These are phyloP conservation scores for Ramaria rubella DNA, from an alignment of 768 basidiomycete species.

Conservation along the genomic window DNA sequence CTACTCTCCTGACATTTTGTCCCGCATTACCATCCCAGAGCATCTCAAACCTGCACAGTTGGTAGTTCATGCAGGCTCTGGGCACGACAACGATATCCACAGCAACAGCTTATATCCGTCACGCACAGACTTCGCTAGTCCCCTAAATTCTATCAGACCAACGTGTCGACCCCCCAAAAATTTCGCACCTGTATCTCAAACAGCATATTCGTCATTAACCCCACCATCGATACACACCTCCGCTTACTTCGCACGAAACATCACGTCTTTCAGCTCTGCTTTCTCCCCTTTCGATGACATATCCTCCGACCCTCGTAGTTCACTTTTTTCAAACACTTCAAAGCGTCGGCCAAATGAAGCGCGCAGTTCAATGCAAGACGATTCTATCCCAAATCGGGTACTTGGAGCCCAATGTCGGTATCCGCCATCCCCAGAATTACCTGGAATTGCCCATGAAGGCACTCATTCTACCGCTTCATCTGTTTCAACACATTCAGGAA, in stretches of 20 bases:
- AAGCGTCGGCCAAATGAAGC: background rate
- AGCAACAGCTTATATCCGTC: background rate
- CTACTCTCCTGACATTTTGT: slow-evolving; percentile 69
- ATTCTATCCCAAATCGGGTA: background rate
- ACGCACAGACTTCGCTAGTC: too few relatives aligned
- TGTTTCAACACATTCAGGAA: background rate
- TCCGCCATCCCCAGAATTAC: background rate
- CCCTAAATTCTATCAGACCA: too few relatives aligned
- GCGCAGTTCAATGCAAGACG: background rate
- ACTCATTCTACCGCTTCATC: background rate
- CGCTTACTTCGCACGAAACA: background rate
- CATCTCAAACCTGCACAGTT: slow-evolving; percentile 70
- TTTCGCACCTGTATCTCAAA: background rate
- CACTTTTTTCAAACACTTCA: background rate
- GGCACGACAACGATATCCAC: background rate
- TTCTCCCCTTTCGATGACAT: background rate
- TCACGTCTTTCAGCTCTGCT: background rate
- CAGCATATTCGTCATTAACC: background rate
- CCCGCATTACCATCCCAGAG: slow-evolving; percentile 67
- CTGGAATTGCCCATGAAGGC: background rate
- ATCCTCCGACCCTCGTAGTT: background rate
- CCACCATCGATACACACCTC: background rate
- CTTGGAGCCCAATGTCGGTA: background rate
- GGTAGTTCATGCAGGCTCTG: slow-evolving; percentile 41
- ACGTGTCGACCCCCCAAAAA: background rate